These are phyloP conservation scores for Scortechinia acanthostroma DNA, from an alignment of 2,329 filamentous ascomycete genomes.

Conservation along the genomic window DNA sequence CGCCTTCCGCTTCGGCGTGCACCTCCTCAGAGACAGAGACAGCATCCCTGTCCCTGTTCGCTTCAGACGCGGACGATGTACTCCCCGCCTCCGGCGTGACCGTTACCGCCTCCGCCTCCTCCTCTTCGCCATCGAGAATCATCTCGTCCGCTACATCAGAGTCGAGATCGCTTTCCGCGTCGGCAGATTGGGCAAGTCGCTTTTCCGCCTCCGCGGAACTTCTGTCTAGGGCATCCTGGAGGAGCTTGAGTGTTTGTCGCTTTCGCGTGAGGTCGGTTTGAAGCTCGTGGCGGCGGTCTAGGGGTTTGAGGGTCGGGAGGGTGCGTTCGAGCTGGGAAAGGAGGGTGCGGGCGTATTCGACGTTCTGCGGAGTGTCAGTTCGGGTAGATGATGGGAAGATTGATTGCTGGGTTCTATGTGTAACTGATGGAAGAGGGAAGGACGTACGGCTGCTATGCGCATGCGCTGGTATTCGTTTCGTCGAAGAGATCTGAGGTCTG, in stretches of 20 bases:
- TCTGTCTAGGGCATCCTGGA: neutral
- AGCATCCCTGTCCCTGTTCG: too few species aligned
- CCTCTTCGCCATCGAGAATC: too few species aligned
- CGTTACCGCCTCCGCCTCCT: neutral
- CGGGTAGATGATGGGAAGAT: too few species aligned
- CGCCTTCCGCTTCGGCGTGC: too few species aligned
- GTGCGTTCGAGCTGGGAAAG: neutral
- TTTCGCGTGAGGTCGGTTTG: neutral
- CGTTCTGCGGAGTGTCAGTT: neutral
- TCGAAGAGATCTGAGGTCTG: slow-evolving; percentile 6
- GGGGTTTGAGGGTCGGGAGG: neutral
- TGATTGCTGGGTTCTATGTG: too few species aligned
- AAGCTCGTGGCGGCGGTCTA: neutral
- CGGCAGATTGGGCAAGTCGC: too few species aligned
- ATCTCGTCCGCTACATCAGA: too few species aligned
- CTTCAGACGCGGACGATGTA: too few species aligned
- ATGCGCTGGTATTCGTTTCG: neutral
- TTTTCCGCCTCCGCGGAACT: neutral
- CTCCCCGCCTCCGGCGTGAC: neutral
- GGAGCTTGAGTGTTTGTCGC: neutral
- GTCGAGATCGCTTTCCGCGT: neutral
- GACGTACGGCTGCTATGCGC: neutral
- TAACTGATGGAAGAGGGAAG: too few species aligned
- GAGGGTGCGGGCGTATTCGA: neutral
- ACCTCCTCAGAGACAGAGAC: neutral